Conservation (phyloP, 2,329 filamentous ascomycete species). For the Blastomyces percursus region DNA sequence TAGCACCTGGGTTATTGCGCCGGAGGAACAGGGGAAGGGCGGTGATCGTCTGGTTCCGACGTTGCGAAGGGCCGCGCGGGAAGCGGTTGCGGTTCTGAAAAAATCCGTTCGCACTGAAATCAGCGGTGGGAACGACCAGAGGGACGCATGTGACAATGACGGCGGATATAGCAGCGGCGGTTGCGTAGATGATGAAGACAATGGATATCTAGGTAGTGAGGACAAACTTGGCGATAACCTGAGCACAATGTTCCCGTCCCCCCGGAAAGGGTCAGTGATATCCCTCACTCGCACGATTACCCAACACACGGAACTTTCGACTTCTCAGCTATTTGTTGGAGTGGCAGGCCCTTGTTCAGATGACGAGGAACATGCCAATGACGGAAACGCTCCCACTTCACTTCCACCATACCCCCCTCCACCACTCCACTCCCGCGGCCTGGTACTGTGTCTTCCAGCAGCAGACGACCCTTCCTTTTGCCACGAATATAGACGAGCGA, state of each 20-base stretch:
- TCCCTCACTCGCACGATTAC: slow-evolving; percentile 33
- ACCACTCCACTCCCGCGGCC: slow-evolving; percentile 27
- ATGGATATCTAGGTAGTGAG: slow-evolving; percentile 12
- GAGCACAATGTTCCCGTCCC: slow-evolving; percentile 10
- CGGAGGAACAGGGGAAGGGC: slow-evolving; percentile 28
- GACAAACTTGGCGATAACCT: slow-evolving; percentile 14
- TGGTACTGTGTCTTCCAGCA: slow-evolving; percentile 29
- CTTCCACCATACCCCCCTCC: slow-evolving; percentile 16
- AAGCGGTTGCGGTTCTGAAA: slow-evolving; percentile 29
- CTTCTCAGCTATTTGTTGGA: slow-evolving; percentile 8
- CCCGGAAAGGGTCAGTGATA: slow-evolving; percentile 32
- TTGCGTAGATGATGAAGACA: slow-evolving; percentile 10
- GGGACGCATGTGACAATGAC: slow-evolving; percentile 5
- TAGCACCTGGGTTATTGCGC: slow-evolving; percentile 30
- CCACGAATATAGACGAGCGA: slow-evolving; percentile 25
- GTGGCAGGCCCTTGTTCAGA: slow-evolving; percentile 7
- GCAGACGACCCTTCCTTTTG: slow-evolving; percentile 23
- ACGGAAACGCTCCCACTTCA: slow-evolving; percentile 7
- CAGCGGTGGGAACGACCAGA: slow-evolving; percentile 21
- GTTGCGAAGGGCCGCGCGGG: slow-evolving; percentile 31
- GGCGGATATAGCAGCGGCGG: background rate
- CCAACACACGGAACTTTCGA: slow-evolving; percentile 26
- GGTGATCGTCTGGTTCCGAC: slow-evolving; percentile 34
- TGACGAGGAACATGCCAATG: slow-evolving; percentile 9
- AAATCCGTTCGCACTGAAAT: slow-evolving; percentile 34